Base-by-base conservation (phyloP, 495 filamentous ascomycete species). In the Aspergillus saccharolyticus region DNA sequence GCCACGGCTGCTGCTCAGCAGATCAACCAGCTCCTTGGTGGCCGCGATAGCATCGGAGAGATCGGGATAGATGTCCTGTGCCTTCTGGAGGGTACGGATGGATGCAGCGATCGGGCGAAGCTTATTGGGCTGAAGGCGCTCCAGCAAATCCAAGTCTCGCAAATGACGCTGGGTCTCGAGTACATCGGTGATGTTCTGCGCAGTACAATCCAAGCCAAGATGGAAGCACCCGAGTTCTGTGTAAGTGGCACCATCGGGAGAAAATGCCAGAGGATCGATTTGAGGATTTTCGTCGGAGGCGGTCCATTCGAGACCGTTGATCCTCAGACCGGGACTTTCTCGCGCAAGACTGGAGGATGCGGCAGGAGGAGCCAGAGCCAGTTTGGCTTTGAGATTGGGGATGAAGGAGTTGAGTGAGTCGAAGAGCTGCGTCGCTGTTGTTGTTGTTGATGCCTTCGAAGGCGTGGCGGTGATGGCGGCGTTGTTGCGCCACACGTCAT, bases 211-310 rank as follows among this genome's bases (percentile, higher is more conserved):
- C 6, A 63, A 57, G 4, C 61, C 61, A 3, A 63, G 54, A 42
- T 63, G 61, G 57, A 63, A 63, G 10, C 61, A 63, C 14, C 61
- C 61, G 1, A 63, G 46, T 3, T 57, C 61, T 0, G 54, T 48
- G 18, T 60, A 60, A 15, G 54, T 52, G 19, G 56, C 18, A 0
- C 61, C 61, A 20, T 57, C 61, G 0, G 57, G 52, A 9, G 61
- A 60, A n/a, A 57, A 14, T 0, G 61, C 57, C 19, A 63, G 56
- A 1, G 57, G 57, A n/a, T 63, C 54, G 3, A n/a, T 25, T 16
- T 53, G 47, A 0, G 57, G 42, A 0, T 50, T 50, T 19, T 63
- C 61, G 14, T 52, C 54, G 1, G 52, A 24, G 4, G 46, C 39
- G 0, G 54, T 46, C 54, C 57, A 63, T 8, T 60, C 44, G 9